A percentile compares a stretch with the other conserved stretches of the same genome.
Conservation (phyloP, 257 asterid species). For the Lavandula angustifolia region DNA sequence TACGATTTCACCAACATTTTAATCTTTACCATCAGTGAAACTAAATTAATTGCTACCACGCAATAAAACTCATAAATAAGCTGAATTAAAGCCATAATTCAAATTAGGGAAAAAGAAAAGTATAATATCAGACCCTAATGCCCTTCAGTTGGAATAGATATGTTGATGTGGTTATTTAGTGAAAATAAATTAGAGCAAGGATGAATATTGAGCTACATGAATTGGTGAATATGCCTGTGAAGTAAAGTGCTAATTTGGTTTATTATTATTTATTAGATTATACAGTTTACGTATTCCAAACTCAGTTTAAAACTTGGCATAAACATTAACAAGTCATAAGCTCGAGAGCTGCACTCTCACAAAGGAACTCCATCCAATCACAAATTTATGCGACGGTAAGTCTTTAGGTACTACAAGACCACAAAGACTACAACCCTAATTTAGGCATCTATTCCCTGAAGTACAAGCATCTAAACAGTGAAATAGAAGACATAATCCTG, state of each 20-base stretch:
- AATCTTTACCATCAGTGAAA: background rate
- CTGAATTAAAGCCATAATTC: background rate
- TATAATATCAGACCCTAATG: background rate
- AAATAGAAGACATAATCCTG: background rate
- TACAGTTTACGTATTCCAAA: background rate
- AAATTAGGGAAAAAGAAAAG: background rate
- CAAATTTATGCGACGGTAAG: background rate
- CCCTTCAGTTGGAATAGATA: background rate
- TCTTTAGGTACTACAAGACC: background rate
- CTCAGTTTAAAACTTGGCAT: background rate
- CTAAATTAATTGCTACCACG: background rate
- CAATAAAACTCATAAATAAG: background rate
- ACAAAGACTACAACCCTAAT: background rate
- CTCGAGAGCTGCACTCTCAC: background rate
- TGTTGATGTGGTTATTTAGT: background rate
- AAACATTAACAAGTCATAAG: background rate
- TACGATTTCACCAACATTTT: background rate
- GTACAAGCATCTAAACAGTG: slow-evolving; percentile 1
- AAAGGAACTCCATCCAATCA: background rate
- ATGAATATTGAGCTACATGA: too few relatives aligned
- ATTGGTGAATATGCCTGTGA: background rate
- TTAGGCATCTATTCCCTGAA: background rate
- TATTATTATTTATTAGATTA: background rate
- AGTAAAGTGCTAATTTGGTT: background rate
- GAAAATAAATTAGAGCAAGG: background rate